Conservation (phyloP, 306 rosid genomes). For the Lathyrus sativus region DNA sequence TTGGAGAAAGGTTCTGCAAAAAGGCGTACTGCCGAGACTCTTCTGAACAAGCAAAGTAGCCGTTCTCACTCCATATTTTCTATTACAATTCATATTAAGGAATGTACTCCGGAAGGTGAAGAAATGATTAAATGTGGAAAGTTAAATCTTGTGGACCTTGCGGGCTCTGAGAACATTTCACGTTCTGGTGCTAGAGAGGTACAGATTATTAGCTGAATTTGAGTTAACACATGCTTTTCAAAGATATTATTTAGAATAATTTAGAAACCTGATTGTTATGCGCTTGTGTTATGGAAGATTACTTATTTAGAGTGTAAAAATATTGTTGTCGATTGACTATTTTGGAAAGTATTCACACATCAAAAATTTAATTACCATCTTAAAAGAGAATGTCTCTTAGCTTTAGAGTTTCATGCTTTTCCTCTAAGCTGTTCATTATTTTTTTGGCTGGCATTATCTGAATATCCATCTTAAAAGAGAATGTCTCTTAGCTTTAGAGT, state of each 20-base stretch:
- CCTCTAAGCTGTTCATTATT: neutral
- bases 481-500: conserved; percentile 1
- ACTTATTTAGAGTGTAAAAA: conserved; percentile 13
- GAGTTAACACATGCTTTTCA: conserved; percentile 19
- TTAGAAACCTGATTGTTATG: conserved; percentile 19
- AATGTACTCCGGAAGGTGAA: conserved; percentile 98
- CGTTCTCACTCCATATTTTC: conserved; percentile 99
- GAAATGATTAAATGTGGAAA: conserved; percentile 99
- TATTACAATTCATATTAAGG: conserved; percentile 97
- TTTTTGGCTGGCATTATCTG: conserved; percentile 16
- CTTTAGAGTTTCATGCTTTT: no score
- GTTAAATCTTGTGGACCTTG: conserved; percentile 97
- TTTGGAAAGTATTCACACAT: neutral
- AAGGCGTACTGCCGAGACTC: conserved; percentile 99
- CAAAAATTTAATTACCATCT: neutral
- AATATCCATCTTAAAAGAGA: conserved; percentile 11
- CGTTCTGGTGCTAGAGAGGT: conserved; percentile 99
- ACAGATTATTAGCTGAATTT: conserved; percentile 33
- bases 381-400: no score
- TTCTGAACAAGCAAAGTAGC: conserved; percentile 97
- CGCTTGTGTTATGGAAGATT: conserved; percentile 9
- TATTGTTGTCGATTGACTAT: neutral
- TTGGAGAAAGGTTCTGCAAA: conserved; percentile 97
- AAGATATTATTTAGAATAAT: conserved; percentile 30
- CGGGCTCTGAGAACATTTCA: conserved; percentile 98